Base-by-base conservation (phyloP, 148 eudicot genomes). In the Polygonum maritimum region DNA sequence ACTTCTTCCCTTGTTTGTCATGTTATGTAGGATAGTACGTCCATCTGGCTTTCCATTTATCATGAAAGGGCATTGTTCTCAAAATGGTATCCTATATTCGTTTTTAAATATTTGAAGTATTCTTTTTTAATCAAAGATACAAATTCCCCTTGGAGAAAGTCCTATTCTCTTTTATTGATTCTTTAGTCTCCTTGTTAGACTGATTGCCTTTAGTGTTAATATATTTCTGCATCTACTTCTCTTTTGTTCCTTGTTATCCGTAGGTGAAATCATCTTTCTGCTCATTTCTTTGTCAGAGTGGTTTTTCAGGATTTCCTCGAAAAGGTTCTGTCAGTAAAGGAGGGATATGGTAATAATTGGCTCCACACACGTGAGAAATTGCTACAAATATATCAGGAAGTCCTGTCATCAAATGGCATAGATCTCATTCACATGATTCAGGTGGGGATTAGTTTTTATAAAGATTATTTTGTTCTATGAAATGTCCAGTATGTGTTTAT, bases 301-400 rank as follows among this genome's bases (percentile, higher is more conserved):
- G 86, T 87, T 82, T 84, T 92, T 83, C 91, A 83, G 88, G 89
- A 88, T 85, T 86, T 95, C 84, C 89, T 95, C 79, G 89, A 85
- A 85, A 81, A 81, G 89, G 81, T 92, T 78, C 82, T 88, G 78
- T 85, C 84, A 47, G 87, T 81, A 63, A 86, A 82, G 75, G 83
- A 81, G 67, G 86, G 79, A 40, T 82, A 86, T 76, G 92, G 89
- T 76, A 88, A 82, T 76, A 65, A 79, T 79, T 90, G 96, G 88
- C 77, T 74, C 65, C 78, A 86, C 47, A 82, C 83, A 44, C 85
- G 94, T 77, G 83, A 82, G 65, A 92, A 83, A 75, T 81, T 95
- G 76, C 81, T 95, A 75, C 83, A 80, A 26, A 77, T 90, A 35
- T 95, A 95, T 76, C 87, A 73, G 57, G 92, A 90, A 83, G 91